A percentile compares a stretch with the other conserved stretches of the same genome.
These are phyloP conservation scores for Candida pseudoviswanathii DNA, from an alignment of 1,139 yeast species.

Conservation along the genomic window DNA sequence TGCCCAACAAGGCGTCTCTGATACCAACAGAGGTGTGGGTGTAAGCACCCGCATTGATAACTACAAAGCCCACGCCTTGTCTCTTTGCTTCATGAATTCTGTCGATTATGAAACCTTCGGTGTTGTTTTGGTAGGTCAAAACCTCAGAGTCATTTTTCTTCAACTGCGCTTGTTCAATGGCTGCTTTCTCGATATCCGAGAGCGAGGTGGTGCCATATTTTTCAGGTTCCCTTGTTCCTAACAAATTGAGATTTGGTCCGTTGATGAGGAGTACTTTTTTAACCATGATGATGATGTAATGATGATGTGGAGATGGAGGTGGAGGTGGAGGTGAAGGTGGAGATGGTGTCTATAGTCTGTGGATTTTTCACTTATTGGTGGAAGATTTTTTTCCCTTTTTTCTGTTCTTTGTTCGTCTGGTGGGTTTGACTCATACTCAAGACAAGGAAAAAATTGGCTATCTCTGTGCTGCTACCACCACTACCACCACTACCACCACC, in stretches of 20 bases:
- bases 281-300: slow-evolving; percentile 25
- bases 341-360: background rate
- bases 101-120: slow-evolving; percentile 52
- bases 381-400: background rate
- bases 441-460: no score
- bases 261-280: slow-evolving; percentile 46
- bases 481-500: no score
- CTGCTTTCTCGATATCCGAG: slow-evolving; percentile 42
- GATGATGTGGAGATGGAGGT: background rate
- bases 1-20: slow-evolving; percentile 50
- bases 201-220: slow-evolving; percentile 50
- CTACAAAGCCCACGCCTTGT: slow-evolving; percentile 42
- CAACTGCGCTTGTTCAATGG: slow-evolving; percentile 34
- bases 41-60: slow-evolving; percentile 54
- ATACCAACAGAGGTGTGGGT: slow-evolving; percentile 54
- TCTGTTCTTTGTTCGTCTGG: no score
- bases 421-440: no score
- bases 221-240: slow-evolving; percentile 53
- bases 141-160: slow-evolving; percentile 34
- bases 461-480: no score
- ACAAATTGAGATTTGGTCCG: slow-evolving; percentile 50
- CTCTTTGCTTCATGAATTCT: slow-evolving; percentile 47
- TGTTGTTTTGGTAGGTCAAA: slow-evolving; percentile 40
- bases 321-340: no score
- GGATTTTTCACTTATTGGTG: background rate